Percentiles rank a stretch among this genome's conserved stretches.
Evolutionary conservation across 1,284 basidiomycete genomes (phyloP).

Genomic region (Melampsora abietis-canadensis): DNA sequence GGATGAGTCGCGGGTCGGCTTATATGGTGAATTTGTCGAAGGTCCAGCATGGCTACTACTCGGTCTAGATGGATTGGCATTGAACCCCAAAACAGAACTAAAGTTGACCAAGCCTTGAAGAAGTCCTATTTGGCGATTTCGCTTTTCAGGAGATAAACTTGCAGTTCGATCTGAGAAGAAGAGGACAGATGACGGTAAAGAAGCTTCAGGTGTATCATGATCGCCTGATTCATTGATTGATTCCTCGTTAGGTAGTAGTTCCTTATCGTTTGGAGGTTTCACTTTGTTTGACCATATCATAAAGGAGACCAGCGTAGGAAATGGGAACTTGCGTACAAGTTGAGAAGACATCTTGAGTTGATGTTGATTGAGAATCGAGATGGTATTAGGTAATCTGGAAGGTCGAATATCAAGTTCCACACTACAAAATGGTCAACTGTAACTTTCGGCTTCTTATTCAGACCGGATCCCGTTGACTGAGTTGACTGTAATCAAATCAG

Average conservation of each 20-base stretch:
- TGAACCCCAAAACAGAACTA: constrained; percentile 27
- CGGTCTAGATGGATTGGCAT: not conserved
- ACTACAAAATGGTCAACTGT: too few species aligned
- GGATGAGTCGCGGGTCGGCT: not conserved
- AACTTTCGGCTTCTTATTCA: too few species aligned
- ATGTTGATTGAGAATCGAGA: too few species aligned
- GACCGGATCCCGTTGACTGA: too few species aligned
- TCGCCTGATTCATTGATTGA: not conserved
- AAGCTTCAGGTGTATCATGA: not conserved
- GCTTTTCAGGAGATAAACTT: constrained; percentile 14
- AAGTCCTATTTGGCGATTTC: constrained; percentile 26
- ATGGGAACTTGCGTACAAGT: not conserved
- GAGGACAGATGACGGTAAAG: constrained; percentile 4
- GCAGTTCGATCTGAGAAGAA: constrained; percentile 25
- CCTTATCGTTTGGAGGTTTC: not conserved
- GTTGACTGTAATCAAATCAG: too few species aligned
- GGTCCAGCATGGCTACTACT: not conserved
- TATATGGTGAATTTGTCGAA: not conserved
- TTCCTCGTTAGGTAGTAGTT: not conserved
- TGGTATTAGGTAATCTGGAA: too few species aligned
- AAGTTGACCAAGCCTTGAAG: constrained; percentile 33
- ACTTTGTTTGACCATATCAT: constrained; percentile 7
- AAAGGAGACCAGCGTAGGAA: not conserved
- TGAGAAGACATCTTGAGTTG: too few species aligned
- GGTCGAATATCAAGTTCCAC: too few species aligned